A percentile compares a stretch with the other conserved stretches of the same genome.
Conservation (phyloP, 176 grass and related monocot species). For the Aegilops tauschii region DNA sequence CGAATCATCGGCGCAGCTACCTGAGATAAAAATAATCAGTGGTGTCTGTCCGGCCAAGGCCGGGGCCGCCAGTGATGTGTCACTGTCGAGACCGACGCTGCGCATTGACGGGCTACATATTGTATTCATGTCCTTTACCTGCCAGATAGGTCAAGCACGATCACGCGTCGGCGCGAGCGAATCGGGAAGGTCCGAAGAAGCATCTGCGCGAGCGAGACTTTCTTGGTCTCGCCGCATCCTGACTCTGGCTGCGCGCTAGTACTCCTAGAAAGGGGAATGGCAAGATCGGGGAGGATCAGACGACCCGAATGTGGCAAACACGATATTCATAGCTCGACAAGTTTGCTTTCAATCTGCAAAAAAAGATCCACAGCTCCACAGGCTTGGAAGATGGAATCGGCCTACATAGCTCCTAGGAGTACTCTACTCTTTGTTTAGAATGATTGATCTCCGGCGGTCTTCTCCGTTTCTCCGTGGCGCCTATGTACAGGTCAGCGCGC, state of each 20-base stretch:
- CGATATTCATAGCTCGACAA: constrained; percentile 8
- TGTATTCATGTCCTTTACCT: neutral
- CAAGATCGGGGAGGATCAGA: neutral
- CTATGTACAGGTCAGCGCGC: constrained; percentile 26
- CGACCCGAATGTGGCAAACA: neutral
- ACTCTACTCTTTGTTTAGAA: neutral
- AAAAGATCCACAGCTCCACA: constrained; percentile 47
- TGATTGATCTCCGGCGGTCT: neutral
- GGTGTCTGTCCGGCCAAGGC: neutral
- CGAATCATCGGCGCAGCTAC: constrained; percentile 41
- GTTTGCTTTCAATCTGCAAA: constrained; percentile 6
- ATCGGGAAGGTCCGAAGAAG: neutral
- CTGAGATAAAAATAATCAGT: neutral
- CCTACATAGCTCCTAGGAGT: constrained; percentile 9
- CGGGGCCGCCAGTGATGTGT: neutral
- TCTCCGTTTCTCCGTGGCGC: neutral
- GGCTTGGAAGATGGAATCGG: constrained; percentile 42
- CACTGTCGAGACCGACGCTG: constrained; percentile 15
- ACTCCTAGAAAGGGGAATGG: neutral
- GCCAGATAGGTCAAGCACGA: neutral
- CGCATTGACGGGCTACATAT: constrained; percentile 5
- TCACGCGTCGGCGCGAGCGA: neutral
- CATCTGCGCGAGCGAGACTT: neutral
- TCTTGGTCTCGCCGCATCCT: neutral
- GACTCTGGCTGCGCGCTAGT: no score